phyloP scores from a whole-genome alignment of 495 filamentous ascomycete species.

The Neurospora sp. region DNA sequence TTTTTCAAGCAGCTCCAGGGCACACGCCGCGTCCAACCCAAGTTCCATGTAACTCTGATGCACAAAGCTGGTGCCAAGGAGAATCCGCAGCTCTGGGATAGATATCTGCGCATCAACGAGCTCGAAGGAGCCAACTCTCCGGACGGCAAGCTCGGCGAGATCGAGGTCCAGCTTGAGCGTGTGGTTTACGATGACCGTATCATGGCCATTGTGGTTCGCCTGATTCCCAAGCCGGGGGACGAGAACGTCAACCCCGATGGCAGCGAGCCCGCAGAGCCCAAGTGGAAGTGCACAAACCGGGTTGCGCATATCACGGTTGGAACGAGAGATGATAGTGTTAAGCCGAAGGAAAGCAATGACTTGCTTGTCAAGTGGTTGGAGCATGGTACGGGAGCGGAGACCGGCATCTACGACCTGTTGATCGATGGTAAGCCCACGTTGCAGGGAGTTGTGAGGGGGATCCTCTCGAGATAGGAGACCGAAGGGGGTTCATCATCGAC shows the following conservation, averaged over 20 bases:
- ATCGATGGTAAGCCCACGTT: slow-evolving; percentile 33
- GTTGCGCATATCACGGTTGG: slow-evolving; percentile 87
- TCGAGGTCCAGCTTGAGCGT: slow-evolving; percentile 42
- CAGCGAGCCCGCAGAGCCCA: slow-evolving; percentile 6
- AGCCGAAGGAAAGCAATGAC: slow-evolving; percentile 90
- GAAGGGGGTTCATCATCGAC: neutral
- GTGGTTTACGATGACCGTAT: slow-evolving; percentile 72
- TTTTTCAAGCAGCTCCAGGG: slow-evolving; percentile 70
- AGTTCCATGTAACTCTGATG: slow-evolving; percentile 93
- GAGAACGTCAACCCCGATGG: slow-evolving; percentile 25
- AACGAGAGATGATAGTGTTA: slow-evolving; percentile 58
- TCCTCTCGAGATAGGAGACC: slow-evolving; percentile 33
- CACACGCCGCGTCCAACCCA: slow-evolving; percentile 60
- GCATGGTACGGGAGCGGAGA: slow-evolving; percentile 32
- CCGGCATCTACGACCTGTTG: slow-evolving; percentile 36
- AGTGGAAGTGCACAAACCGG: slow-evolving; percentile 62
- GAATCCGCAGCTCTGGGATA: slow-evolving; percentile 59
- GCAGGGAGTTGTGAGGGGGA: slow-evolving; percentile 31
- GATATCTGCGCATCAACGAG: slow-evolving; percentile 44
- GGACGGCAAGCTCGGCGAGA: slow-evolving; percentile 31
- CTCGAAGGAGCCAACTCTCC: slow-evolving; percentile 20
- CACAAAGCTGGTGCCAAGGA: slow-evolving; percentile 55
- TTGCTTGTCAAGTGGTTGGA: slow-evolving; percentile 60
- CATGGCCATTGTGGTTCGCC: slow-evolving; percentile 78
- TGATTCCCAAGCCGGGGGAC: slow-evolving; percentile 29